phyloP scores from a whole-genome alignment of 768 basidiomycete genomes.

The Russula sp. region DNA sequence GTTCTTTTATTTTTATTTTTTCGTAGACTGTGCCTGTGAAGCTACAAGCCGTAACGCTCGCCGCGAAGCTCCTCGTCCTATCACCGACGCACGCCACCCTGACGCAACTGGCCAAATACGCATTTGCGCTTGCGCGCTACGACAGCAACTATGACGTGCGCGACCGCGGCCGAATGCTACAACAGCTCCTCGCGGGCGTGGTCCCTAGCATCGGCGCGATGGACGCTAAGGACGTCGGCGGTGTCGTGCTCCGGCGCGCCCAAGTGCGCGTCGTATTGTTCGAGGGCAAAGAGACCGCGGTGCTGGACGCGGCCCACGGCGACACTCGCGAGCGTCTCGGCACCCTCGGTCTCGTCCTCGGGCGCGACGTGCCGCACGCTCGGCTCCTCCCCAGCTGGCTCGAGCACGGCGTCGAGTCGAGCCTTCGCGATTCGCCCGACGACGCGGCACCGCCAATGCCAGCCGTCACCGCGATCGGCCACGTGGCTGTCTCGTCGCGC shows the following conservation, averaged over 20 bases:
- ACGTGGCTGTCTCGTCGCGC: conserved; percentile 28
- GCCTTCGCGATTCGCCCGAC: conserved; percentile 63
- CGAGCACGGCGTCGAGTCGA: conserved; percentile 75
- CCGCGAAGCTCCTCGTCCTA: conserved; percentile 75
- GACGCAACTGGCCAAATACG: conserved; percentile 56
- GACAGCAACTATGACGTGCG: conserved; percentile 87
- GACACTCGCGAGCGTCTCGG: conserved; percentile 48
- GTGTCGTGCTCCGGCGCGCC: conserved; percentile 76
- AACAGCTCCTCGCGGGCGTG: conserved; percentile 59
- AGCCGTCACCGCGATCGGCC: conserved; percentile 38
- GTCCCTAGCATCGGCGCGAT: conserved; percentile 24
- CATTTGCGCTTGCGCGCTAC: conserved; percentile 81
- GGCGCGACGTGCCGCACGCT: conserved; percentile 48
- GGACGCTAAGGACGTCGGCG: conserved; percentile 34
- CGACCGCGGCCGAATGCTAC: conserved; percentile 80
- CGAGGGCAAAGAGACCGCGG: conserved; percentile 57
- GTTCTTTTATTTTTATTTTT: background rate
- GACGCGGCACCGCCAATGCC: conserved; percentile 36
- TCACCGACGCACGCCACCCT: conserved; percentile 49
- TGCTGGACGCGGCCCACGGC: conserved; percentile 29
- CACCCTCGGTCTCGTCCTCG: conserved; percentile 57
- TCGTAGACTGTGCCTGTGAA: conserved; percentile 60
- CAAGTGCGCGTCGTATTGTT: conserved; percentile 78
- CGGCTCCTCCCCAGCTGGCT: conserved; percentile 76
- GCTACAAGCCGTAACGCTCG: conserved; percentile 78